Base-by-base conservation (phyloP, 768 basidiomycete genomes). In the Kwoniella europaea region DNA sequence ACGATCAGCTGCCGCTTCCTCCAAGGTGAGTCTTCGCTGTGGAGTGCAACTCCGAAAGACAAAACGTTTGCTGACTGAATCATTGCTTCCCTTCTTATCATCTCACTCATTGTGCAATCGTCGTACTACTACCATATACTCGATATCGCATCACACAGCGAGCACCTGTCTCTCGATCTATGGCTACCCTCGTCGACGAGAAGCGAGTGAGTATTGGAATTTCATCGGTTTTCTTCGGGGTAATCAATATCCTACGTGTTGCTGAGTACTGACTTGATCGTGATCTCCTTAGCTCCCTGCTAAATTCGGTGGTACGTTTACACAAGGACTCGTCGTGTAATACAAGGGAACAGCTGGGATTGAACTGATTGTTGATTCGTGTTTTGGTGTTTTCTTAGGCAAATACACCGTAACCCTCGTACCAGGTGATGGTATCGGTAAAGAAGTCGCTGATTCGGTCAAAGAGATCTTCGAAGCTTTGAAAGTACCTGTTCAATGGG, bases 401-500 rank as follows among this genome's bases (percentile, higher is more conserved):
- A 79, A 80, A 72, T 83, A 82, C 79, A 79, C 80, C 29, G 93
- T 97, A 77, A 98, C 95, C 69, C 90, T 98, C 81, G 96, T 98
- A 77, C 95, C 96, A 56, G 97, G 97, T 75, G 97, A 99, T 82
- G 97, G 97, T 86, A 91, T 99, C 79, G 97, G 97, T 73, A 88
- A 89, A 79, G 97, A 99, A 86, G 93, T 99, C 82, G 93, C 96
- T 70, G 93, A 96, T 85, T 95, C 94, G 1, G 95, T 99, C 76
- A 98, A 99, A 86, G 95, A 98, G 85, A 95, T 99, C 82, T 99
- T 99, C 82, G 93, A 96, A 84, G 88, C 92, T 76, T 89, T 94
- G 82, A 99, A 98, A 82, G 97, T 95, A 42, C 97, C 97, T 84
- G 96, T 99, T 85, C 93, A 98, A 83, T 97, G 93, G 92, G 95